phyloP scores from a whole-genome alignment of 2,329 filamentous ascomycete species.

The Arthrinium puccinioides region DNA sequence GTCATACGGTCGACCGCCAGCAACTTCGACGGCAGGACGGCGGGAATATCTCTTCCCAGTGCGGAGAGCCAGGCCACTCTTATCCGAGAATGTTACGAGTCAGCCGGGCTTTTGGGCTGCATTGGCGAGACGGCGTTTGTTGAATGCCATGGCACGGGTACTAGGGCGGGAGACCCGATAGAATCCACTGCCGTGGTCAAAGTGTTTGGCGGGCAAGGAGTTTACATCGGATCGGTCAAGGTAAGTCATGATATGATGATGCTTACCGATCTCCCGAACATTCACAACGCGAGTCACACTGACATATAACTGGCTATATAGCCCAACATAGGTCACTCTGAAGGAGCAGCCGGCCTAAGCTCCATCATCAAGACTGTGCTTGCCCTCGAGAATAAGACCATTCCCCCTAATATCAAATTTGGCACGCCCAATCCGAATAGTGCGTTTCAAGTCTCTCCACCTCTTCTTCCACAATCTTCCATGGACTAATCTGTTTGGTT shows the following conservation, averaged over 20 bases:
- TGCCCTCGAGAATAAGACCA: slow-evolving; percentile 9
- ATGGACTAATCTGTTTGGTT: neutral
- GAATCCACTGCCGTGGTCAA: slow-evolving; percentile 25
- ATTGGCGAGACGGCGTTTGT: slow-evolving; percentile 12
- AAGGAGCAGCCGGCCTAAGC: slow-evolving; percentile 18
- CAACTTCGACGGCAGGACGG: neutral
- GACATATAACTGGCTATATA: too few relatives aligned
- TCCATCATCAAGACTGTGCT: slow-evolving; percentile 15
- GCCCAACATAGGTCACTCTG: slow-evolving; percentile 19
- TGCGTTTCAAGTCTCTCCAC: slow-evolving; percentile 11
- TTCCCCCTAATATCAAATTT: slow-evolving; percentile 24
- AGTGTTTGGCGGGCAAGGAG: neutral
- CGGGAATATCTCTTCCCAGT: neutral
- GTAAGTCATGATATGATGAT: neutral
- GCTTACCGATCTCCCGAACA: too few relatives aligned
- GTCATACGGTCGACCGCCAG: neutral
- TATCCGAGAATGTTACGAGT: too few relatives aligned
- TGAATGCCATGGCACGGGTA: slow-evolving; percentile 22
- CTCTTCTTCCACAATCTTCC: slow-evolving; percentile 4
- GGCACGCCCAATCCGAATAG: slow-evolving; percentile 18
- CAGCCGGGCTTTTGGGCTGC: too few relatives aligned
- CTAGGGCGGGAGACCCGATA: slow-evolving; percentile 33
- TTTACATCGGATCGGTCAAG: slow-evolving; percentile 16
- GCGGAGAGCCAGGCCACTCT: neutral
- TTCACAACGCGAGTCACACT: too few relatives aligned